Evolutionary conservation across 306 rosid genomes (phyloP).

Genomic region (Lithocarpus polystachyus): DNA sequence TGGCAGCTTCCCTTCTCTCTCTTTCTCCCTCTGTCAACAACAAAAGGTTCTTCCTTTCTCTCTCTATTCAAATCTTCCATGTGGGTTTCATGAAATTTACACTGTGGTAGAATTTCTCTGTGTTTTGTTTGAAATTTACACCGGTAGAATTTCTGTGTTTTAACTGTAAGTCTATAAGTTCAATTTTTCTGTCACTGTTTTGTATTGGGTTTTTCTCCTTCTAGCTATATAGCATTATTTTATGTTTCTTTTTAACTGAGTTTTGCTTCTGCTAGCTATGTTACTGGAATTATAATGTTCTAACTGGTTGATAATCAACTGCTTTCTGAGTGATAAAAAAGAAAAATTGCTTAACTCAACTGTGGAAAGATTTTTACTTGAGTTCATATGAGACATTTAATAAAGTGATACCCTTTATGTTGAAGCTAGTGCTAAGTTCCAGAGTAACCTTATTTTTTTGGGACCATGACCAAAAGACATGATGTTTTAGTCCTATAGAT

Average conservation of each 20-base stretch:
- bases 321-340: background rate
- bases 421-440: background rate
- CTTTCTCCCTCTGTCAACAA: slow-evolving; percentile 24
- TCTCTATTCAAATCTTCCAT: background rate
- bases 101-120: background rate
- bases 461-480: background rate
- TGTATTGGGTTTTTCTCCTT: background rate
- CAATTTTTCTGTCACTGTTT: background rate
- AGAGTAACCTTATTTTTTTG: background rate
- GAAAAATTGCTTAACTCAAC: background rate
- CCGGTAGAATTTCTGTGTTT: background rate
- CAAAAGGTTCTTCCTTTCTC: slow-evolving; percentile 32
- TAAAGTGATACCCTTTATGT: too few species aligned
- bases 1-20: slow-evolving; percentile 42
- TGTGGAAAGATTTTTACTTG: background rate
- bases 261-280: background rate
- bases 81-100: background rate
- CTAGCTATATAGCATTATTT: background rate
- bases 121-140: background rate
- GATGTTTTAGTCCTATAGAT: background rate
- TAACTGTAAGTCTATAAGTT: background rate
- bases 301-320: background rate
- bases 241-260: background rate
- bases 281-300: background rate
- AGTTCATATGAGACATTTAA: background rate